These are phyloP conservation scores for Carex parvula DNA, from an alignment of 176 grass and related monocot species.

Conservation along the genomic window DNA sequence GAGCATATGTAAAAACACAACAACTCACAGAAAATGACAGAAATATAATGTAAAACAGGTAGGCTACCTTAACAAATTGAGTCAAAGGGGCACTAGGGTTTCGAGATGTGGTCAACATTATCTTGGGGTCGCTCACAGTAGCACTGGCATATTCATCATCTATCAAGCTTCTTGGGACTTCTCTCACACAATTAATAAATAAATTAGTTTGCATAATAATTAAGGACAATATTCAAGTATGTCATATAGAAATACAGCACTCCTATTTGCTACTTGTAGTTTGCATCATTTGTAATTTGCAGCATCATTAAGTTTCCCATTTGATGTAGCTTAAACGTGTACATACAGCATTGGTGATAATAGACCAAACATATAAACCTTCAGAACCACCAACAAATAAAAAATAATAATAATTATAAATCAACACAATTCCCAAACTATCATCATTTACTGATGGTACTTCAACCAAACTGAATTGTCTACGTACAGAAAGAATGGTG, in stretches of 20 bases:
- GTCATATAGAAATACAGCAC: neutral
- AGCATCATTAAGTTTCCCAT: neutral
- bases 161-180: constrained; percentile 58
- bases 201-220: neutral
- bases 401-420: neutral
- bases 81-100: constrained; percentile 56
- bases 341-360: neutral
- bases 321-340: neutral
- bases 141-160: constrained; percentile 79
- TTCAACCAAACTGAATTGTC: neutral
- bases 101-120: constrained; percentile 77
- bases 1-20: neutral
- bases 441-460: neutral
- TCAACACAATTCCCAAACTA: neutral
- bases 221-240: neutral
- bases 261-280: neutral
- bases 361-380: neutral
- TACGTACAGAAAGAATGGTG: neutral
- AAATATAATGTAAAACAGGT: neutral
- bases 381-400: neutral
- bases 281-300: neutral
- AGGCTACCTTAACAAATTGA: constrained; percentile 71
- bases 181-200: neutral
- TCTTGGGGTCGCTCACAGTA: constrained; percentile 51
- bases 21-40: neutral